These are phyloP conservation scores for Ammopiptanthus mongolicus DNA, from an alignment of 306 rosid genomes.

Conservation along the genomic window DNA sequence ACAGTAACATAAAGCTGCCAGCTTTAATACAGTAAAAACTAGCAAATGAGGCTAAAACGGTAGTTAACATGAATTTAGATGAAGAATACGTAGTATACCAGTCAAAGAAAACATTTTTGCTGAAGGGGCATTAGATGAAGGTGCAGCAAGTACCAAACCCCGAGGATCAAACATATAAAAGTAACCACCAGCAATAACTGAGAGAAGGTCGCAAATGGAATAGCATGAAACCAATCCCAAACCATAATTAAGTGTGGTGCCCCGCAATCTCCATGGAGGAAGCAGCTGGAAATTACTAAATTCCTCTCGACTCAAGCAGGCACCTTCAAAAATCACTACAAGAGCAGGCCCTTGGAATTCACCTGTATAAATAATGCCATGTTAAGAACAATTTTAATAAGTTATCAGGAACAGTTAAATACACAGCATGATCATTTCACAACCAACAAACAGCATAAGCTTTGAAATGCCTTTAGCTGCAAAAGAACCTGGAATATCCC, in stretches of 20 bases:
- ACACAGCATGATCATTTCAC: constrained; percentile 12
- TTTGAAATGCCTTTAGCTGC: not conserved
- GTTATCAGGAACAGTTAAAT: constrained; percentile 5
- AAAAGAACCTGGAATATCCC: not conserved
- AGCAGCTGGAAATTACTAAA: constrained; percentile 79
- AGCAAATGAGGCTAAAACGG: not conserved
- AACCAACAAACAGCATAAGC: constrained; percentile 11
- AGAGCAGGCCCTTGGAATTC: constrained; percentile 98
- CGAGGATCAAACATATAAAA: constrained; percentile 91
- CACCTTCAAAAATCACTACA: constrained; percentile 79
- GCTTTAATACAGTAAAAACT: not conserved
- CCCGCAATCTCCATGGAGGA: constrained; percentile 95
- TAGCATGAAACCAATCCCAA: constrained; percentile 87
- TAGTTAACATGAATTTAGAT: constrained; percentile 5
- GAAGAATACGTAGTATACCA: constrained; percentile 41
- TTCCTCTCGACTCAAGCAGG: constrained; percentile 88
- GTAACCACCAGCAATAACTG: constrained; percentile 77
- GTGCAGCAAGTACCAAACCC: constrained; percentile 70
- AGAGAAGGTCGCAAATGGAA: constrained; percentile 73
- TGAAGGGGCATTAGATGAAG: constrained; percentile 60
- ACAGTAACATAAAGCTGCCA: not conserved
- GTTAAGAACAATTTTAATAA: constrained; percentile 11
- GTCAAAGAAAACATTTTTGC: constrained; percentile 83
- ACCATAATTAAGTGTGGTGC: constrained; percentile 80
- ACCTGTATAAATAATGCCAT: constrained; percentile 47